A percentile compares a stretch with the other conserved stretches of the same genome.
Conservation (phyloP, 345 rosid species). For the Syzygium grande region DNA sequence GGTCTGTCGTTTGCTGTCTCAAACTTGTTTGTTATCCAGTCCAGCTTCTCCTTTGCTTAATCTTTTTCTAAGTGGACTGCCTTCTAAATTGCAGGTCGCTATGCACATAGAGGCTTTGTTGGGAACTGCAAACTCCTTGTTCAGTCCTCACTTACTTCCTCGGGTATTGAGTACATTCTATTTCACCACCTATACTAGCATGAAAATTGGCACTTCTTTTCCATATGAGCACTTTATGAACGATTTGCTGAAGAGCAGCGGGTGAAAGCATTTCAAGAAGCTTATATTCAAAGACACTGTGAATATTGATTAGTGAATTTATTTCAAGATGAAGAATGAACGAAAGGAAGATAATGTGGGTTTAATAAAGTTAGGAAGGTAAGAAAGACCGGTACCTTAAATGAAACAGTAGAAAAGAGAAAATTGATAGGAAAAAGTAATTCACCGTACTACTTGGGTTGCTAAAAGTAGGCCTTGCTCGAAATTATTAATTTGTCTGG, state of each 20-base stretch:
- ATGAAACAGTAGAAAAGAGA: background rate
- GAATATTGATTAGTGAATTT: background rate
- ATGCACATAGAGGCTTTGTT: conserved; percentile 47
- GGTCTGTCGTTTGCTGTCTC: background rate
- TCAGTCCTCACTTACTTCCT: conserved; percentile 49
- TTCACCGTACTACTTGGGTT: background rate
- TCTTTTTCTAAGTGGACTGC: background rate
- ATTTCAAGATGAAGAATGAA: background rate
- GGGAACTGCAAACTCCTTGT: conserved; percentile 45
- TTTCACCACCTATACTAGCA: background rate
- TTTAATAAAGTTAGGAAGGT: background rate
- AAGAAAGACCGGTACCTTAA: background rate
- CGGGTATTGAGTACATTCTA: conserved; percentile 21
- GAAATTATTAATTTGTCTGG: background rate
- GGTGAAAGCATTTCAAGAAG: background rate
- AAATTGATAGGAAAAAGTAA: background rate
- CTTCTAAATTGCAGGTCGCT: conserved; percentile 37
- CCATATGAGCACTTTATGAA: background rate
- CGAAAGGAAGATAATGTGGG: background rate
- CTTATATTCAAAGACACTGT: background rate
- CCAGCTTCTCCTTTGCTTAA: background rate
- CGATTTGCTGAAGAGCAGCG: background rate
- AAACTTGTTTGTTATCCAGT: background rate
- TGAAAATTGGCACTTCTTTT: background rate
- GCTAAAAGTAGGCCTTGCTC: background rate